Base-by-base conservation (phyloP, 345 rosid species). In the Jatropha curcas region DNA sequence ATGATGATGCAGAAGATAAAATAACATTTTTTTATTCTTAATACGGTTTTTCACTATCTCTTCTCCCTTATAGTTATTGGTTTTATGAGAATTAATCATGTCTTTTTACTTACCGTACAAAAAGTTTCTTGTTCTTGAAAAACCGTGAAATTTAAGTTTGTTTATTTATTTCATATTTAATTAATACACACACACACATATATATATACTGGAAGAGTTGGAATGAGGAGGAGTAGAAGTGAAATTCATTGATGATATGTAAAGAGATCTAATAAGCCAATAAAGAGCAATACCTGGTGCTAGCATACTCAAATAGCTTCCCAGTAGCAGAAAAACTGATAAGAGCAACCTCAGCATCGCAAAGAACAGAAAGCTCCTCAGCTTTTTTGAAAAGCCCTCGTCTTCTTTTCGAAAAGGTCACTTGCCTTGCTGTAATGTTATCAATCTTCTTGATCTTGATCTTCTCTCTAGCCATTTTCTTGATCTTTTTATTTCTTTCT, bases 351-450 rank as follows among this genome's bases (percentile, higher is more conserved):
- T 85, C 86, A 19, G 88, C 88, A 71, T 85, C 88, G 5, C 90
- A 85, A 13, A 85, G 81, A 63, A 85, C 86, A 0, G 91, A 84
- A 37, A 87, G 87, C 84, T 87, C 91, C 65, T 77, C 74, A 30
- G 89, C 86, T 77, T 87, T 87, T 75, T 87, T 85, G 74, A 84
- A 76, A 28, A 85, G 81, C 16, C 91, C 87, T 73, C 85, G 76
- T 27, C 87, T 82, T 73, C 91, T 74, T 84, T 87, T 87, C 0
- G 88, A 87, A 72, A 85, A 87, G 41, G 88, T 85, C 71, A 85
- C 86, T 78, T 84, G 89, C 80, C 89, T 85, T 1, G 88, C 89
- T 2, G 89, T 84, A 41, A 80, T 55, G 79, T 81, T 87, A 61
- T 81, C 86, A 30, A 79, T 85, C 84, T 84, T 84, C 84, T 37